These are phyloP conservation scores for Phytophthora hibernalis DNA, from an alignment of 352 stramenopile species.

Conservation along the genomic window DNA sequence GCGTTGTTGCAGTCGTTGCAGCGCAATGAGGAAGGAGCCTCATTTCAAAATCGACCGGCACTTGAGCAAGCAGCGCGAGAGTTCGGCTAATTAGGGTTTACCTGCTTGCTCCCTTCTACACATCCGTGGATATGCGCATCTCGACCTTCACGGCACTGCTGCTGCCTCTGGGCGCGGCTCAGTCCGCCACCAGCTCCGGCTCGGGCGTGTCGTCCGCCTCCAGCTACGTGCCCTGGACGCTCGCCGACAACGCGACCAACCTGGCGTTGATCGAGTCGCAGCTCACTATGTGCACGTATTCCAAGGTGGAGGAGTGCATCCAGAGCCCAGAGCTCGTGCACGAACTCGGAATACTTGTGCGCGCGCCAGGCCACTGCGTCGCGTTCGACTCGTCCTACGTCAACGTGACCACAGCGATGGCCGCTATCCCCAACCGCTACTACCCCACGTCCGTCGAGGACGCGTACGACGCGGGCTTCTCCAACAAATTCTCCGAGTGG, in stretches of 20 bases:
- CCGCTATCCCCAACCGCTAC: slow-evolving; percentile 63
- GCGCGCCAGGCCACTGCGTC: slow-evolving; percentile 51
- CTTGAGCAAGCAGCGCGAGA: background rate
- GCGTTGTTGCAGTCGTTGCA: too few species aligned
- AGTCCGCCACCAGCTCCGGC: slow-evolving; percentile 10
- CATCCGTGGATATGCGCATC: slow-evolving; percentile 20
- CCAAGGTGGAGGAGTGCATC: slow-evolving; percentile 64
- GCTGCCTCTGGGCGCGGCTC: slow-evolving; percentile 23
- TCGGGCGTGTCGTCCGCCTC: slow-evolving; percentile 26
- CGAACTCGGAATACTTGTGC: slow-evolving; percentile 50
- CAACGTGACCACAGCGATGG: slow-evolving; percentile 36
- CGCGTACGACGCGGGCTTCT: slow-evolving; percentile 52
- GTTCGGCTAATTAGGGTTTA: slow-evolving; percentile 5
- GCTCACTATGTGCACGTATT: slow-evolving; percentile 69
- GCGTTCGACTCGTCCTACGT: slow-evolving; percentile 62
- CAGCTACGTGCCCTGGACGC: slow-evolving; percentile 45
- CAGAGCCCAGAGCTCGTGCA: slow-evolving; percentile 35
- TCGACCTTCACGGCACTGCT: slow-evolving; percentile 23
- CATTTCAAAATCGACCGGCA: background rate
- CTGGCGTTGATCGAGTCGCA: slow-evolving; percentile 39
- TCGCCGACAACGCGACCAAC: slow-evolving; percentile 48
- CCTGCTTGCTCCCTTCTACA: slow-evolving; percentile 7
- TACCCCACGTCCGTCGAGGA: slow-evolving; percentile 56
- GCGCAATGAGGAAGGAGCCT: background rate
- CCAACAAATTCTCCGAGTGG: slow-evolving; percentile 76